Base-by-base conservation (phyloP, 2,329 filamentous ascomycete genomes). In the Verticillium nonalfalfae region DNA sequence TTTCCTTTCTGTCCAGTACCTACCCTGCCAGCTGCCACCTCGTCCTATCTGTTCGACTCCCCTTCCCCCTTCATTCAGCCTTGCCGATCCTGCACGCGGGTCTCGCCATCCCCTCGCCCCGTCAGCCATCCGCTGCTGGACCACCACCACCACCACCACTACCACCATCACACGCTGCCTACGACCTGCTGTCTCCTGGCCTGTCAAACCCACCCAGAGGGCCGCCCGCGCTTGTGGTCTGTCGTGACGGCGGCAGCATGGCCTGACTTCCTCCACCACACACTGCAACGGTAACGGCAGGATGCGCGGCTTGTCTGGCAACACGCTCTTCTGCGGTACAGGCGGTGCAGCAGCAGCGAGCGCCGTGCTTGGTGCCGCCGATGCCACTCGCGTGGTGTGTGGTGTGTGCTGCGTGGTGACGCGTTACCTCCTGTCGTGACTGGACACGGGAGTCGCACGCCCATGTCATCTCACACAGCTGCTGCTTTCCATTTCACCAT, bases 51-150 rank as follows among this genome's bases (percentile, higher is more conserved):
- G n/a, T 52, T 11, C 13, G 45, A 21, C 45, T 21, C 21, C 13
- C 45, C 4, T 21, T n/a, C 39, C 67, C 68, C 69, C 68, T 65
- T 31, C 61, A 54, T 65, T 31, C 61, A 54, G 54, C 63, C 63
- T 62, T 62, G 63, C 65, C 58, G 66, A 68, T 69, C 68, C 64
- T 66, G 62, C 65, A 62, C 64, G 58, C 61, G 60, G 63, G 58
- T 63, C 56, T 59, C 62, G 26, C 26, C 61, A 61, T 63, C 61
- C 66, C 63, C 63, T 69, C 39, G 13, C 11, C 9, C 14, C 6
- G 39, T 40, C 39, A 40, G 3, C 45, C 21, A 31, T 31, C 26
- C 5, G 26, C 26, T 31, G 26, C 26, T 31, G 26, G 26, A 31
- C 45, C 21, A 18, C 21, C 18, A 18, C 45, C 45, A 21, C n/a